These are phyloP conservation scores for Casuarina glauca DNA, from an alignment of 306 rosid species.

Conservation along the genomic window DNA sequence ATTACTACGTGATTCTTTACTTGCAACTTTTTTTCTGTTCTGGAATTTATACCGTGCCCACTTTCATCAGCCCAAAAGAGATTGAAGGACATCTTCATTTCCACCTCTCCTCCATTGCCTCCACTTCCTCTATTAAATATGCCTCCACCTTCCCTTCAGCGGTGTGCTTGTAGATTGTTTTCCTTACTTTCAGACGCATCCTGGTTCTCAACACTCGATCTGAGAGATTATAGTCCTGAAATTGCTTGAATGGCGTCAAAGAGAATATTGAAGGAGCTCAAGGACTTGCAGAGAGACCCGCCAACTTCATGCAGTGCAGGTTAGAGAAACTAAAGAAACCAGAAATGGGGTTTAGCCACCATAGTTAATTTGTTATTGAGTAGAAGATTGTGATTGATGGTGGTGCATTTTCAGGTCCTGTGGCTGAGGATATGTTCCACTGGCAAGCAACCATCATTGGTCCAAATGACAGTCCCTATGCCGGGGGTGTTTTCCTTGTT, in stretches of 20 bases:
- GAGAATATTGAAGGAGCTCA: slow-evolving; percentile 89
- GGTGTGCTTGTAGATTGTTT: slow-evolving; percentile 27
- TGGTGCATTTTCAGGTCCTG: slow-evolving; percentile 67
- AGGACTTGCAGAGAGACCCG: slow-evolving; percentile 95
- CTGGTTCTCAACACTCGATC: background rate
- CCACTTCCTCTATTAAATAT: slow-evolving; percentile 47
- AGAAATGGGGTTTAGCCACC: background rate
- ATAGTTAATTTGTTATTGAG: background rate
- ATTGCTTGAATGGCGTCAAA: slow-evolving; percentile 70
- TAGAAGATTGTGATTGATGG: background rate
- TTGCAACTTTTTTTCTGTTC: slow-evolving; percentile 22
- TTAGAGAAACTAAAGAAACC: slow-evolving; percentile 23
- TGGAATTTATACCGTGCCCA: slow-evolving; percentile 74
- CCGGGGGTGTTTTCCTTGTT: slow-evolving; percentile 91
- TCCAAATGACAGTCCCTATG: slow-evolving; percentile 94
- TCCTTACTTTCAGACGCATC: slow-evolving; percentile 16
- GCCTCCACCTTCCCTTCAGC: slow-evolving; percentile 21
- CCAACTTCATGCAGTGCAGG: slow-evolving; percentile 99
- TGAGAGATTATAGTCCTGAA: slow-evolving; percentile 4
- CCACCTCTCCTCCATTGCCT: slow-evolving; percentile 3
- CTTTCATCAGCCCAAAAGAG: slow-evolving; percentile 44
- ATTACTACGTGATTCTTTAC: slow-evolving; percentile 43
- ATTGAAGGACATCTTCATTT: slow-evolving; percentile 38
- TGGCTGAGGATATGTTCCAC: slow-evolving; percentile 87
- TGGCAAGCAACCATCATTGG: slow-evolving; percentile 99